Evolutionary conservation across 1,284 basidiomycete species (phyloP).

Genomic region (Tranzscheliella williamsii): DNA sequence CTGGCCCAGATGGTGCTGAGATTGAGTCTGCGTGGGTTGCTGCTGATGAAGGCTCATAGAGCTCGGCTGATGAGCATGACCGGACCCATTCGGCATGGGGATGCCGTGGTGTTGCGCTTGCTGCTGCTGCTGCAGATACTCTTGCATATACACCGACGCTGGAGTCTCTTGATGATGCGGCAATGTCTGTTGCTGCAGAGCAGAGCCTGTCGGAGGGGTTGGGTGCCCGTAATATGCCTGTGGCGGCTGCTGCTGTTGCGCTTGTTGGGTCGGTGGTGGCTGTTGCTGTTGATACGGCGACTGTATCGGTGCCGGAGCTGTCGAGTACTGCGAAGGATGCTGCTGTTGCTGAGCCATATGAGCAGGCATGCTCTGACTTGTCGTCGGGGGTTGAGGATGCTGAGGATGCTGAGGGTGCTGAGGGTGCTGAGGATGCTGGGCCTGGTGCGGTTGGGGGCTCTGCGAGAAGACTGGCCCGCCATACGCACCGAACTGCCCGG

Average conservation of each 20-base stretch:
- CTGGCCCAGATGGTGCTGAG: constrained; percentile 8
- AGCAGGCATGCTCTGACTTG: constrained; percentile 31
- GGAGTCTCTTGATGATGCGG: constrained; percentile 45
- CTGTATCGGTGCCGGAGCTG: constrained; percentile 15
- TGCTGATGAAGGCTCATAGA: constrained; percentile 17
- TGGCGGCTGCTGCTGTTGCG: constrained; percentile 33
- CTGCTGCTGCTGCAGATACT: constrained; percentile 54
- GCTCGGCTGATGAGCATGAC: constrained; percentile 19
- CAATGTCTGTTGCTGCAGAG: constrained; percentile 45
- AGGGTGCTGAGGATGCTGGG: neutral
- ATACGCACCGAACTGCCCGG: constrained; percentile 25
- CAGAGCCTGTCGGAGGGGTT: constrained; percentile 8
- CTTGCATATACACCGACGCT: constrained; percentile 57
- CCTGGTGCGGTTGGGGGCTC: neutral
- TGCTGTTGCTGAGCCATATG: constrained; percentile 22
- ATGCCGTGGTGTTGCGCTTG: constrained; percentile 17
- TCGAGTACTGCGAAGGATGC: constrained; percentile 9
- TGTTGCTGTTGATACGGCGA: neutral
- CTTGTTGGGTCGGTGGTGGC: constrained; percentile 8
- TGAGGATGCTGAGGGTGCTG: too few species aligned
- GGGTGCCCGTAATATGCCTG: constrained; percentile 41
- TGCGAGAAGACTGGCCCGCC: constrained; percentile 10
- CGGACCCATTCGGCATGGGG: constrained; percentile 33
- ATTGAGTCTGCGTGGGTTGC: neutral
- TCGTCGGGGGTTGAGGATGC: constrained; percentile 10